Evolutionary conservation across 2,329 filamentous ascomycete species (phyloP).

Genomic region (Daldinia eschscholtzii): DNA sequence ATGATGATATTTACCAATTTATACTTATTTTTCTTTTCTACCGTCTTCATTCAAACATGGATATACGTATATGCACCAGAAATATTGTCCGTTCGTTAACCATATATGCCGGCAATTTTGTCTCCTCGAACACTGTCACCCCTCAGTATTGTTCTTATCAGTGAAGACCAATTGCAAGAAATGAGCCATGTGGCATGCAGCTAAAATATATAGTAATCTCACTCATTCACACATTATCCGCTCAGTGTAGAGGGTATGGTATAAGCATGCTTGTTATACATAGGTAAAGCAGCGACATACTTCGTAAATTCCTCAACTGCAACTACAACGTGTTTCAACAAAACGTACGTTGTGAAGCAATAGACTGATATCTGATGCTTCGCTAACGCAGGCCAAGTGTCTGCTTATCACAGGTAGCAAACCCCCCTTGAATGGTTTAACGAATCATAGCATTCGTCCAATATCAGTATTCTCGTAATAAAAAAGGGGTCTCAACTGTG

Average conservation of each 20-base stretch:
- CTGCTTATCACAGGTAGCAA: not conserved
- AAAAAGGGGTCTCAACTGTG: not conserved
- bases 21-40: conserved; percentile 6
- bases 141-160: not conserved
- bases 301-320: not conserved
- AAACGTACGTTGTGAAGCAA: not conserved
- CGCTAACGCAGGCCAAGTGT: not conserved
- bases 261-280: not conserved
- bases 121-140: not conserved
- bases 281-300: not conserved
- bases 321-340: too few relatives aligned
- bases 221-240: not conserved
- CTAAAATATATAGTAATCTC: not conserved
- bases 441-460: not conserved
- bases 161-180: not conserved
- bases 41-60: not conserved
- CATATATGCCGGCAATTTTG: not conserved
- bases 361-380: not conserved
- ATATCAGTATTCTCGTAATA: not conserved
- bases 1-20: not conserved
- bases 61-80: conserved; percentile 2
- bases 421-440: not conserved
- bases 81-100: not conserved
- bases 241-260: not conserved
- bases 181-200: not conserved